A percentile compares a stretch with the other conserved stretches of the same genome.
Evolutionary conservation across 345 rosid species (phyloP).

Genomic region (Eucalyptus lansdowneana): DNA sequence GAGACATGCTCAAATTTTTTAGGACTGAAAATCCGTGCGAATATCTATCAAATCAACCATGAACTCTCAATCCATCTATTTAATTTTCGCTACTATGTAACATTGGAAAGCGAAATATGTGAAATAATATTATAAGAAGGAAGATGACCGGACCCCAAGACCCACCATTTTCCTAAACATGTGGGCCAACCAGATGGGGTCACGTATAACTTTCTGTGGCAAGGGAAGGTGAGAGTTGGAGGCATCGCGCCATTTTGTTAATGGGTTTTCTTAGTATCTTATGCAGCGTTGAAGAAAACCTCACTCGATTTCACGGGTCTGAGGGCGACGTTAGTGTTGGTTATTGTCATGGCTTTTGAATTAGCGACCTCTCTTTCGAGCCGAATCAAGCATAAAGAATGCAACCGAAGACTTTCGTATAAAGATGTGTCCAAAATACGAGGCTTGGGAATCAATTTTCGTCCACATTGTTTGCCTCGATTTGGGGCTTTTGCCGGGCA

Average conservation of each 20-base stretch:
- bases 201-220: background rate
- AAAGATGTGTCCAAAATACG: background rate
- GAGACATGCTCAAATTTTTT: background rate
- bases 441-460: background rate
- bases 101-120: background rate
- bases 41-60: background rate
- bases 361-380: background rate
- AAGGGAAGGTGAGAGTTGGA: background rate
- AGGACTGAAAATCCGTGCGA: background rate
- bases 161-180: background rate
- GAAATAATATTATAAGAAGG: background rate
- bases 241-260: background rate
- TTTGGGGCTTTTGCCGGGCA: conserved; percentile 5
- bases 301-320: background rate
- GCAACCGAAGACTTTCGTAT: background rate
- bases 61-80: background rate
- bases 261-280: background rate
- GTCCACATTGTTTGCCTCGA: conserved; percentile 1
- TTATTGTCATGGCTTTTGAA: background rate
- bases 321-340: background rate
- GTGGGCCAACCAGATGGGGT: background rate
- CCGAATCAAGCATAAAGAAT: background rate
- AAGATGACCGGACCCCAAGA: background rate
- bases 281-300: background rate
- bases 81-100: background rate